A percentile compares a stretch with the other conserved stretches of the same genome.
Conservation (phyloP, 306 rosid species). For the Quercus engelmannii region DNA sequence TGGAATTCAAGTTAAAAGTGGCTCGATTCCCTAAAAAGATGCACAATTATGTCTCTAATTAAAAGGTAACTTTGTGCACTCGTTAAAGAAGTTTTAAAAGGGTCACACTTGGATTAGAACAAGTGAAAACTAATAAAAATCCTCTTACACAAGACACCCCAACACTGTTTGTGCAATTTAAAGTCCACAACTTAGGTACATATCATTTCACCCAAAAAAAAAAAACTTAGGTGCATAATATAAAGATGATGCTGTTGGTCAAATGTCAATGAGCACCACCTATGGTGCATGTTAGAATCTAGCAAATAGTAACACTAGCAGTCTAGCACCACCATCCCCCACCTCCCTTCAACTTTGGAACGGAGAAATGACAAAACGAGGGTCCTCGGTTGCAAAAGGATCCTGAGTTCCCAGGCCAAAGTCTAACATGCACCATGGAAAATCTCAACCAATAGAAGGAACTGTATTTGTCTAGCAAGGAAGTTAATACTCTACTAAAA, state of each 20-base stretch:
- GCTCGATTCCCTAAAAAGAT: no score
- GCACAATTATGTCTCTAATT: no score
- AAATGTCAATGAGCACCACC: conserved; percentile 22
- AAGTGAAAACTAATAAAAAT: no score
- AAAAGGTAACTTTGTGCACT: neutral
- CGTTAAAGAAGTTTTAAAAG: no score
- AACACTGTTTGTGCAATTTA: neutral
- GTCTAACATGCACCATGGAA: conserved; percentile 13
- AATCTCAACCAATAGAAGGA: conserved; percentile 14
- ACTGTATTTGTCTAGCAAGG: conserved; percentile 28
- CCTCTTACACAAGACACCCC: no score
- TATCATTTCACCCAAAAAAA: neutral
- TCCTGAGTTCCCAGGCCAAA: neutral
- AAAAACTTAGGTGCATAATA: neutral
- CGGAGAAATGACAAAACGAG: conserved; percentile 28
- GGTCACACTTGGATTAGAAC: no score
- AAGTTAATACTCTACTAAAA: neutral
- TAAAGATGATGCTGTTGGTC: conserved; percentile 23
- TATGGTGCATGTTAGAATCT: conserved; percentile 17
- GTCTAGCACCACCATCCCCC: neutral
- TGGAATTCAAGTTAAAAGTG: no score
- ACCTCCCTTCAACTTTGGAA: conserved; percentile 31
- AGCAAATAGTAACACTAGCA: neutral
- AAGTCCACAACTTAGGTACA: conserved; percentile 3
- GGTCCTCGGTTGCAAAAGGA: neutral